Evolutionary conservation across 2,329 filamentous ascomycete species (phyloP), one percentile per base, ranked within the genome.

Genomic region (Penicillium sp.): DNA sequence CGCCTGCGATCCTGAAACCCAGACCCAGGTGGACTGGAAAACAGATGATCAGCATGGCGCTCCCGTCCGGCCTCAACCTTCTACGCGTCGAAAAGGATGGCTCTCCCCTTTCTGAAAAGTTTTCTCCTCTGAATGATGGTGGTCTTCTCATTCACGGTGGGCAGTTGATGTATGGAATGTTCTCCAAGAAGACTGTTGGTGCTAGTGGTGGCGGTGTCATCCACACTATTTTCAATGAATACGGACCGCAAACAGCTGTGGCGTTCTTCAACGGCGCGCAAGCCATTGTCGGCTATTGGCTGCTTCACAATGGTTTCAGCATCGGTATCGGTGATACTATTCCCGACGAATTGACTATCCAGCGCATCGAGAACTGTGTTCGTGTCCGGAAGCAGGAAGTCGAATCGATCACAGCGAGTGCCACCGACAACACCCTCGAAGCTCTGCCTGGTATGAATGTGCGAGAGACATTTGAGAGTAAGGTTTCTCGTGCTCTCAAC

Each of bases 301-400:
- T 99, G 47, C 82, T 98, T 45, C 94, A 99, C 78, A 91, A 96
- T 70, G 95, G 95, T 55, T 95, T 96, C 84, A 97, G 93, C 79
- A 97, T 99, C 67, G 95, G 95, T 81, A 97, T 99, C 70, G 96
- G 95, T 81, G 95, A 99, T 76, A 98, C 95, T 1, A 94, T 99
- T 72, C 96, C 95, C 5, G 93, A 98, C 75, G 88, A 88, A 66
- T 81, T 83, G 19, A 98, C 94, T 3, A 96, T 97, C 61, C 85
- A 89, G 59, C 90, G 90, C 78, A 93, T 99, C 57, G 90, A 96
- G 73, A 85, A 86, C 7, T 90, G 92, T 60, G 93, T 99, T 67
- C 86, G 90, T 29, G 85, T 86, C 46, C 88, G 96, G 71, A 99
- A 99, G 83, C 83, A 83, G 0, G 88, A 93, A 68, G 93, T 99